Conservation (phyloP, 1,284 basidiomycete genomes). For the Irpex lacteus region DNA sequence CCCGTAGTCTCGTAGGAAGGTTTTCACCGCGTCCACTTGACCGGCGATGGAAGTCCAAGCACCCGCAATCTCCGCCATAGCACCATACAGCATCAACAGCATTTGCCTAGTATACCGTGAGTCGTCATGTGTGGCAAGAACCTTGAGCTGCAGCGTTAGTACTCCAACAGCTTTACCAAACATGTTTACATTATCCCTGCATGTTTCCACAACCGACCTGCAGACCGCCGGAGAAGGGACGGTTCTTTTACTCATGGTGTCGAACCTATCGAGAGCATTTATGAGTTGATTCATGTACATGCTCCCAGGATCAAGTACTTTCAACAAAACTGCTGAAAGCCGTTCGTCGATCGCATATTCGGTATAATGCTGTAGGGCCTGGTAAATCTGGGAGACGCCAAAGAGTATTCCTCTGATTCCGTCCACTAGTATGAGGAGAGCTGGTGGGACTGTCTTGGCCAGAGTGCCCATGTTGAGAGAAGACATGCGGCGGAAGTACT, state of each 20-base stretch:
- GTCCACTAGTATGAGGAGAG: slow-evolving; percentile 79
- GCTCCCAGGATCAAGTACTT: slow-evolving; percentile 85
- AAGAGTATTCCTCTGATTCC: slow-evolving; percentile 91
- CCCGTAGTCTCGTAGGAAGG: slow-evolving; percentile 52
- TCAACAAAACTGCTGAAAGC: slow-evolving; percentile 77
- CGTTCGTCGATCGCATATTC: slow-evolving; percentile 85
- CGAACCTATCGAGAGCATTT: slow-evolving; percentile 89
- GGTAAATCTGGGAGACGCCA: slow-evolving; percentile 89
- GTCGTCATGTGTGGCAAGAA: slow-evolving; percentile 76
- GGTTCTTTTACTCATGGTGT: slow-evolving; percentile 73
- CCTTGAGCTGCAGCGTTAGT: slow-evolving; percentile 78
- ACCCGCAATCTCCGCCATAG: slow-evolving; percentile 83
- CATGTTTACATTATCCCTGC: slow-evolving; percentile 81
- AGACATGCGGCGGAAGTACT: slow-evolving; percentile 89
- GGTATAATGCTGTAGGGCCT: slow-evolving; percentile 88
- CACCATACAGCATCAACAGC: slow-evolving; percentile 86
- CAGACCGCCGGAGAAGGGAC: slow-evolving; percentile 74
- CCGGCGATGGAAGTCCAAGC: slow-evolving; percentile 84
- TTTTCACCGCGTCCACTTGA: slow-evolving; percentile 69
- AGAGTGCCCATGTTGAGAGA: slow-evolving; percentile 70
- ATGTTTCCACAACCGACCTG: slow-evolving; percentile 78
- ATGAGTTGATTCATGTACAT: slow-evolving; percentile 84
- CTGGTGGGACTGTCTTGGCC: slow-evolving; percentile 69
- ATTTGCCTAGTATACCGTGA: slow-evolving; percentile 87
- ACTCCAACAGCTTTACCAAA: slow-evolving; percentile 89